Base-by-base conservation (phyloP, 805 yeast genomes). In the Yarrowia keelungensis region DNA sequence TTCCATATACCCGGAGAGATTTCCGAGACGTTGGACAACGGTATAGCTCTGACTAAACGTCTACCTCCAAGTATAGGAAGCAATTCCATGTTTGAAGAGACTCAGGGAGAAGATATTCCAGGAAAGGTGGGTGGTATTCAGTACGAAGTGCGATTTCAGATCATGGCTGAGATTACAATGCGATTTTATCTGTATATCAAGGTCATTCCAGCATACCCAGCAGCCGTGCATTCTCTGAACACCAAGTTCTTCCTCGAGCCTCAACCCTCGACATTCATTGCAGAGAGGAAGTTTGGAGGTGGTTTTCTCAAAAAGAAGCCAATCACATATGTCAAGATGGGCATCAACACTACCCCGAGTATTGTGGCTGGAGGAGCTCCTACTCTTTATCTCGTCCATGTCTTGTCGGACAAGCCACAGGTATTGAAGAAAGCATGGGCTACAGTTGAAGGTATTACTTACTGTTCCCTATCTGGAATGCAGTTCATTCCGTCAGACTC, bases 171-270 rank as follows among this genome's bases (percentile, higher is more conserved):
- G 42, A 56, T 56, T 38, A 56, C 62, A 8, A 56, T 56, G 62
- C n/a, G 62, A 12, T 56, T 56, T 22, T 56, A 56, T n/a, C 47
- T 56, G 11, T 56, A 41, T 11, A 56, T 56, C 12, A 56, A 56
- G 36, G 62, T 56, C 22, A 26, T 56, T 26, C 62, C 62, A 12
- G 36, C 62, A n/a, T 56, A 56, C 62, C 62, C 62, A n/a, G 62
- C 62, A 2, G 62, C 62, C 7, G 62, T 56, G n/a, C 62, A 56
- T 26, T 56, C 62, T 41, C 39, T 56, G 12, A 56, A 56, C 26
- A 56, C 62, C 38, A 56, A 56, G 62, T 56, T 56, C 62, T 56
- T 56, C n/a, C 16, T 56, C n/a, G 62, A 56, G 10, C 62, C 62
- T 2, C 62, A 56, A 8, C 62, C 62, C 9, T 56, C 62, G 1